Evolutionary conservation across 768 basidiomycete species (phyloP), one percentile per base, ranked within the genome.

Genomic region (Phlebiopsis gigantea): DNA sequence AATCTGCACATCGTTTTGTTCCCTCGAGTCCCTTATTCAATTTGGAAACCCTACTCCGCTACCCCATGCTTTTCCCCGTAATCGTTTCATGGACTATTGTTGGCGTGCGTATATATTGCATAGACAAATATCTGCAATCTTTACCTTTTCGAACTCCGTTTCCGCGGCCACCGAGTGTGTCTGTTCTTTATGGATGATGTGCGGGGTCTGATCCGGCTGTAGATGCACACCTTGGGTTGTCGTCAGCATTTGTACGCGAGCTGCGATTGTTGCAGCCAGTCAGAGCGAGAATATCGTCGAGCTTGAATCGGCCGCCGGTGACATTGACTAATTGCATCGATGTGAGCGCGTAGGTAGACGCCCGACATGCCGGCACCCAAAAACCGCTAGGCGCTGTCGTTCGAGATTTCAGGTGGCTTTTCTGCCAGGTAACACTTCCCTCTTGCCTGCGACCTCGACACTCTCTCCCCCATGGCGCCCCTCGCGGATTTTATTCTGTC

Each of bases 401-500:
- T 46, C 57, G 56, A 62, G 61, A 60, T 60, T 60, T 62, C 58
- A 58, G 50, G 50, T 41, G 50, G 21, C 51, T 54, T 62, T 53
- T 62, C 57, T 24, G 53, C 58, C 46, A 46, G 58, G 46, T 31
- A 46, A 22, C 31, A 42, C 30, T 26, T 21, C 47, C 44, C 25
- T 29, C 58, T 39, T 51, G 51, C 62, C 48, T 64, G 48, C 53
- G 17, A 44, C 53, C 57, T 58, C 57, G 57, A 55, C 65, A 43
- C 63, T 62, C 60, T 64, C 63, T 64, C 60, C 57, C 61, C 71
- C 75, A 89, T 90, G 88, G 77, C 81, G 68, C 78, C 81, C 58
- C 80, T 92, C 71, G 87, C 90, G 63, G 86, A 89, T 70, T 73
- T 87, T 63, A 76, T 92, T 62, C 74, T 87, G 67, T 71, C 79